Base-by-base conservation (phyloP, 2,329 filamentous ascomycete genomes). In the Thelonectria blattea region DNA sequence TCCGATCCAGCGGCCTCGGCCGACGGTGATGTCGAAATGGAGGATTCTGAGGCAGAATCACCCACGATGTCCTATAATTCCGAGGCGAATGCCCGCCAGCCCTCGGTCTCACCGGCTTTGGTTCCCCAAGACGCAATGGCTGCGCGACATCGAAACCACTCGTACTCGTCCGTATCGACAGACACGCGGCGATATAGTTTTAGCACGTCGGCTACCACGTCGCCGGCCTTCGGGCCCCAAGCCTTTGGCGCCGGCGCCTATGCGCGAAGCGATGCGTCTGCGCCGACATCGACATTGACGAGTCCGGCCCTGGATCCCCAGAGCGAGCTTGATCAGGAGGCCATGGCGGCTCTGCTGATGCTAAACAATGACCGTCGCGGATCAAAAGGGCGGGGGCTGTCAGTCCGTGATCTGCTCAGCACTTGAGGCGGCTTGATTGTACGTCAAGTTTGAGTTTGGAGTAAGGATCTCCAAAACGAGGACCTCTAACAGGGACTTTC, bases 281-380 rank as follows among this genome's bases (percentile, higher is more conserved):
- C 75, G 3, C 77, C 78, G 51, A 81, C 77, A 2, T 89, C 83
- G 50, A 78, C 83, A 1, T 72, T 87, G 60, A 87, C 88, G 6
- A 88, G 85, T 63, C 86, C 86, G 1, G 81, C 81, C 8, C 73
- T 88, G 46, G 71, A 77, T 18, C 85, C 86, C 0, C 83, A 85
- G 69, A 78, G 79, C 37, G 85, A 88, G 51, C 70, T 85, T 5
- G 87, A 91, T 63, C 89, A 93, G 62, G 92, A 95, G 74, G 93
- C 92, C 1, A 95, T 92, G 8, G 89, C 92, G 12, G 93, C 93
- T 3, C 75, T 97, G 67, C 76, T 97, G 73, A 96, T 97, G 93
- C 80, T 97, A 60, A 96, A 93, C 66, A 87, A 83, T 55, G 92
- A 95, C 73, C 85, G 91, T 42, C 83, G 91, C 37, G 82, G 81